Evolutionary conservation across 2,329 filamentous ascomycete genomes (phyloP).

Genomic region (Aspergillus quadricinctus): DNA sequence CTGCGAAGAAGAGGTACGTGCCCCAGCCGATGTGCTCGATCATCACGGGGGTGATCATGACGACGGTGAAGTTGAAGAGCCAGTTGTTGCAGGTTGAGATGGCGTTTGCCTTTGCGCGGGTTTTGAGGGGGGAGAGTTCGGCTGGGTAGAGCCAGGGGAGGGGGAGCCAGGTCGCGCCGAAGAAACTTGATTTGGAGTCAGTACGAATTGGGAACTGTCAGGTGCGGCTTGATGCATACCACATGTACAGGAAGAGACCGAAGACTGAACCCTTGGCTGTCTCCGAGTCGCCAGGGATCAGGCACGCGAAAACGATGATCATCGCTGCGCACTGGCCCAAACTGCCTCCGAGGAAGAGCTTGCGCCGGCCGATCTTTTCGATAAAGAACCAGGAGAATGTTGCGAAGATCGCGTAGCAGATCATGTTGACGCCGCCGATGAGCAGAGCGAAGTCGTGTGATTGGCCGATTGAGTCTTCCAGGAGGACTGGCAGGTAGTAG

Average conservation of each 20-base stretch:
- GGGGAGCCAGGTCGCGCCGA: slow-evolving; percentile 62
- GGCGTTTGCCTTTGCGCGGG: slow-evolving; percentile 53
- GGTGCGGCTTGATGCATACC: too few species aligned
- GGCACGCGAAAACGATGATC: slow-evolving; percentile 38
- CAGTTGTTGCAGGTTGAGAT: slow-evolving; percentile 53
- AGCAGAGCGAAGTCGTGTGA: slow-evolving; percentile 44
- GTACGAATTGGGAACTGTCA: slow-evolving; percentile 2
- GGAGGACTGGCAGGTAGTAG: slow-evolving; percentile 47
- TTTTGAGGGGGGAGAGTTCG: slow-evolving; percentile 53
- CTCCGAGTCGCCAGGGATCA: slow-evolving; percentile 27
- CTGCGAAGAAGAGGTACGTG: slow-evolving; percentile 43
- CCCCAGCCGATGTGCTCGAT: slow-evolving; percentile 37
- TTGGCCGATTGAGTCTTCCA: slow-evolving; percentile 45
- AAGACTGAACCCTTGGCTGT: slow-evolving; percentile 45
- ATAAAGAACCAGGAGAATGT: slow-evolving; percentile 48
- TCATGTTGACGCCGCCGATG: slow-evolving; percentile 51
- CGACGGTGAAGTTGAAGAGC: slow-evolving; percentile 53
- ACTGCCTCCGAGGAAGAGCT: slow-evolving; percentile 38
- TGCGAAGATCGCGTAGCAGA: slow-evolving; percentile 38
- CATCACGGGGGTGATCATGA: slow-evolving; percentile 49
- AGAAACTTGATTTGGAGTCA: slow-evolving; percentile 45
- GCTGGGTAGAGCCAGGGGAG: slow-evolving; percentile 56
- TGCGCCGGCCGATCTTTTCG: slow-evolving; percentile 46
- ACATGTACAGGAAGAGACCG: slow-evolving; percentile 64
- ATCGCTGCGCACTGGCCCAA: slow-evolving; percentile 38